Percentiles rank a stretch among this genome's conserved stretches.
These are phyloP conservation scores for Polysphondylium violaceum DNA, from an alignment of 78 protist species.

Conservation along the genomic window DNA sequence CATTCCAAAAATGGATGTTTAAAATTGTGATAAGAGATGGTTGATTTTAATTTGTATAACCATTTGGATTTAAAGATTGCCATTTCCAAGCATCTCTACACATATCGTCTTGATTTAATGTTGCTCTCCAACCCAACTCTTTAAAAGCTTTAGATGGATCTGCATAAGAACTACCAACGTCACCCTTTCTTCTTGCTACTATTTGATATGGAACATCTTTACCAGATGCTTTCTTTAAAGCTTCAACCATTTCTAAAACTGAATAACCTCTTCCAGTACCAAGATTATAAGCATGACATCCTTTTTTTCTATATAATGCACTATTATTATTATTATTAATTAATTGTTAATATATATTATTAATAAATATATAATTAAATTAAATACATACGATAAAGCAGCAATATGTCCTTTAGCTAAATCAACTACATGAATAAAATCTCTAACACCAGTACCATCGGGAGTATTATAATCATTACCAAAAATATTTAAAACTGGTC, in stretches of 20 bases:
- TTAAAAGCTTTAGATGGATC: conserved; percentile 79
- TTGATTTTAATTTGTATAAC: conserved; percentile 53
- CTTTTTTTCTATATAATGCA: conserved; percentile 11
- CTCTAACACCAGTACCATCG: conserved; percentile 99
- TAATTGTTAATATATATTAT: neutral
- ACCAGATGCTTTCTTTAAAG: conserved; percentile 89
- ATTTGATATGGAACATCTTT: conserved; percentile 67
- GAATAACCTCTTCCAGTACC: conserved; percentile 95
- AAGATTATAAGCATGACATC: conserved; percentile 88
- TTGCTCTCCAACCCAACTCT: conserved; percentile 92
- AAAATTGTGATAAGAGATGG: neutral
- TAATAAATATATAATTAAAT: neutral
- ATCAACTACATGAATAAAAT: conserved; percentile 98
- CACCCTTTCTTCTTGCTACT: conserved; percentile 77
- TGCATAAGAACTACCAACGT: conserved; percentile 72
- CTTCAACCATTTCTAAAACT: conserved; percentile 94
- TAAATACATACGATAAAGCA: conserved; percentile 52
- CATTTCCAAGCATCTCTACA: conserved; percentile 95
- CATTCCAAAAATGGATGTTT: neutral
- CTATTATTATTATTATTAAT: neutral
- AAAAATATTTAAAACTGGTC: conserved; percentile 89
- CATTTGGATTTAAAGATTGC: conserved; percentile 93
- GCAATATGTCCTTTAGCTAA: conserved; percentile 95
- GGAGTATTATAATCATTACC: conserved; percentile 97
- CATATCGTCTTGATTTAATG: conserved; percentile 87